A percentile compares a stretch with the other conserved stretches of the same genome.
These are phyloP conservation scores for Pyrus pyrifolia DNA, from an alignment of 306 rosid species.

Conservation along the genomic window DNA sequence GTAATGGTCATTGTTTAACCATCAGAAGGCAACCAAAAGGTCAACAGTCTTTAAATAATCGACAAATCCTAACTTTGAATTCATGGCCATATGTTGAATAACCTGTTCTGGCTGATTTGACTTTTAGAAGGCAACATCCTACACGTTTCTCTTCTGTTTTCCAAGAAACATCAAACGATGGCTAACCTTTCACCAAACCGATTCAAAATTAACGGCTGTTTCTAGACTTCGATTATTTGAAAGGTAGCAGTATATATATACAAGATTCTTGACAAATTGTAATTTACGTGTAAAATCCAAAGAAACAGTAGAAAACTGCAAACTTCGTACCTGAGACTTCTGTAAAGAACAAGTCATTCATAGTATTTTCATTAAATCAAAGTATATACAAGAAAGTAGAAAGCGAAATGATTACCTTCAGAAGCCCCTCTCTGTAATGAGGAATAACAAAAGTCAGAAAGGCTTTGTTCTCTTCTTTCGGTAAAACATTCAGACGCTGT, in stretches of 20 bases:
- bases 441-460: slow-evolving; percentile 75
- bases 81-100: not conserved
- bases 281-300: not conserved
- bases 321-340: not conserved
- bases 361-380: not conserved
- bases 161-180: not conserved
- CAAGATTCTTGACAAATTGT: not conserved
- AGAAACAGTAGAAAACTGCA: not conserved
- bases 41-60: not conserved
- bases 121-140: not conserved
- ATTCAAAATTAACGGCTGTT: not conserved
- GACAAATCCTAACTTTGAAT: not conserved
- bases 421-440: slow-evolving; percentile 64
- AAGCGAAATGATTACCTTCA: slow-evolving; percentile 35
- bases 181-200: not conserved
- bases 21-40: not conserved
- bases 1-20: not conserved
- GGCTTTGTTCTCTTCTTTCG: slow-evolving; percentile 70
- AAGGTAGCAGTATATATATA: not conserved
- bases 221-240: not conserved
- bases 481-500: slow-evolving; percentile 69
- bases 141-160: not conserved
- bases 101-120: no score
- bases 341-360: not conserved
- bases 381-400: not conserved